Evolutionary conservation across 2,329 filamentous ascomycete species (phyloP).

Genomic region (Conoideocrella luteorostrata): DNA sequence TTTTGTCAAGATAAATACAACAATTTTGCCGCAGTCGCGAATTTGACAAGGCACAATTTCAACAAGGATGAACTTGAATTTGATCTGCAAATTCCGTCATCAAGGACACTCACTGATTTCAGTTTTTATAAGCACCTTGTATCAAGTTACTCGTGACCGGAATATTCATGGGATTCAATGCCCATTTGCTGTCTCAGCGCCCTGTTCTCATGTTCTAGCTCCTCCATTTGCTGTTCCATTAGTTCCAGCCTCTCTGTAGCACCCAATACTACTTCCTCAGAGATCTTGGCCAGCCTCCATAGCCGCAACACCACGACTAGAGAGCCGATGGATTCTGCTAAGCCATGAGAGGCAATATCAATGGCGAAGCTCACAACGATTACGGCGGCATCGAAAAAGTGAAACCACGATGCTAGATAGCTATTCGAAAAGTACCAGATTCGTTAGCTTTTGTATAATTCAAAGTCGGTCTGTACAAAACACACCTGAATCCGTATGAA

Average conservation of each 20-base stretch:
- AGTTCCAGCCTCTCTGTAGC: slow-evolving; percentile 57
- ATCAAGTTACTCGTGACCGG: slow-evolving; percentile 11
- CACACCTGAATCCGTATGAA: slow-evolving; percentile 55
- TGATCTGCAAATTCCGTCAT: no score
- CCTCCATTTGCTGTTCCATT: slow-evolving; percentile 44
- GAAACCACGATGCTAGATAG: slow-evolving; percentile 53
- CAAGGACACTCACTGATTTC: no score
- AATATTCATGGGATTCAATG: slow-evolving; percentile 12
- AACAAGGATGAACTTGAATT: no score
- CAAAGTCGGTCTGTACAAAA: slow-evolving; percentile 6
- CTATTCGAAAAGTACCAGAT: slow-evolving; percentile 24
- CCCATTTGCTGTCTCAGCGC: slow-evolving; percentile 16
- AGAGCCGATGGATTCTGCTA: slow-evolving; percentile 57
- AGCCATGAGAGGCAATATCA: slow-evolving; percentile 53
- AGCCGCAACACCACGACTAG: slow-evolving; percentile 61
- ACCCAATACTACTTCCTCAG: slow-evolving; percentile 60
- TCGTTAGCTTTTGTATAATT: neutral
- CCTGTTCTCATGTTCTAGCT: slow-evolving; percentile 42
- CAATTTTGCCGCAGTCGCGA: no score
- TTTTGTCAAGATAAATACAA: no score
- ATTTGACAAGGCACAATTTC: no score
- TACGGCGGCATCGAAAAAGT: slow-evolving; percentile 57
- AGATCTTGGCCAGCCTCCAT: slow-evolving; percentile 65
- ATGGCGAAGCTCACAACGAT: slow-evolving; percentile 57
- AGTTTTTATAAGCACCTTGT: no score